Evolutionary conservation across 2,329 filamentous ascomycete species (phyloP).

Genomic region (Geosmithia flava): DNA sequence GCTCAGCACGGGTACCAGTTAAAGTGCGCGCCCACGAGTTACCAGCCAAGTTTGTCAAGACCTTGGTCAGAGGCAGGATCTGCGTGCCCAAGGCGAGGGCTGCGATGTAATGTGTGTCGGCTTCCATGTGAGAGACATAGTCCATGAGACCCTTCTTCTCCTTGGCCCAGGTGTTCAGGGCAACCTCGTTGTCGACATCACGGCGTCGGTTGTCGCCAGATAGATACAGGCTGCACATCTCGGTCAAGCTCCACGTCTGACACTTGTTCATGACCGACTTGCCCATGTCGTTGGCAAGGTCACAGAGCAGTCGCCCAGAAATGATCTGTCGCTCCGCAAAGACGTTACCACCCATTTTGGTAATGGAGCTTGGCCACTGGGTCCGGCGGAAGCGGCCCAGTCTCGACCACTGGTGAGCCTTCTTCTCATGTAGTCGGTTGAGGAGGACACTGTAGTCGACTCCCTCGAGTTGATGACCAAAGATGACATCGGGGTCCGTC

Average conservation of each 20-base stretch:
- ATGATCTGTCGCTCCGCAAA: slow-evolving; percentile 88
- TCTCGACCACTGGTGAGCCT: slow-evolving; percentile 87
- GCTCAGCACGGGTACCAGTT: slow-evolving; percentile 89
- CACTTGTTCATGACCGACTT: slow-evolving; percentile 97
- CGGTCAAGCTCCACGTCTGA: slow-evolving; percentile 93
- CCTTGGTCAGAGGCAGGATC: slow-evolving; percentile 86
- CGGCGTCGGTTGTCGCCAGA: slow-evolving; percentile 57
- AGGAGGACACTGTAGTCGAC: slow-evolving; percentile 90
- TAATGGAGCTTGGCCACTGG: slow-evolving; percentile 79
- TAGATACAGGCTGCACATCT: slow-evolving; percentile 92
- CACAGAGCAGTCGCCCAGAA: slow-evolving; percentile 79
- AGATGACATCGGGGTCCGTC: slow-evolving; percentile 83
- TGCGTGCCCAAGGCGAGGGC: slow-evolving; percentile 82
- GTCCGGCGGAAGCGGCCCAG: slow-evolving; percentile 75
- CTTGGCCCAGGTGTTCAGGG: slow-evolving; percentile 71
- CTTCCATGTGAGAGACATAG: slow-evolving; percentile 86
- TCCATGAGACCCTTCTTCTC: slow-evolving; percentile 78
- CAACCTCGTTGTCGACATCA: slow-evolving; percentile 80
- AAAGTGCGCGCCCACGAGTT: slow-evolving; percentile 97
- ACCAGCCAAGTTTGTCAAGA: slow-evolving; percentile 89
- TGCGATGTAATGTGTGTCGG: slow-evolving; percentile 91
- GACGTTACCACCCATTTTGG: slow-evolving; percentile 76
- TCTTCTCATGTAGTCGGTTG: slow-evolving; percentile 77
- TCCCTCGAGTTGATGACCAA: slow-evolving; percentile 93
- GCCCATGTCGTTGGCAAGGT: slow-evolving; percentile 90